Base-by-base conservation (phyloP, 2,329 filamentous ascomycete species). In the Achaetomium macrosporum region DNA sequence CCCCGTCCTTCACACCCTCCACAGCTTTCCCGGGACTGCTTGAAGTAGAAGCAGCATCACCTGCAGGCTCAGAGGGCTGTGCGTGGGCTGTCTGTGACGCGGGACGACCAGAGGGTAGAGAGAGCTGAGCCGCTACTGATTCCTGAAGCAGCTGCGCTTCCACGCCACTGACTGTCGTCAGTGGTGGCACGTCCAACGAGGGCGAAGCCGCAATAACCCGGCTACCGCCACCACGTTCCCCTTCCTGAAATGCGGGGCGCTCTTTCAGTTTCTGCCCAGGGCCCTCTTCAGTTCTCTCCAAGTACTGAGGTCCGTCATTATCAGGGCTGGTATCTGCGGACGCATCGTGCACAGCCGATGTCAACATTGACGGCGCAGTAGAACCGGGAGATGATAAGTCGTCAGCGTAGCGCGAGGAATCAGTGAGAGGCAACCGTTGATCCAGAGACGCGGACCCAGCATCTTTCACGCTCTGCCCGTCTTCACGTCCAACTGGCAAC, bases 301-400 rank as follows among this genome's bases (percentile, higher is more conserved):
- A 67, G 59, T 79, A 81, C 41, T 79, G 76, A 44, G 79, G 73
- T 16, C 75, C 77, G 45, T 90, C 85, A 50, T 85, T 80, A 50
- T 87, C 86, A 1, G 86, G 84, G 61, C 86, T 90, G 1, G 87
- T 90, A 59, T 86, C 84, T 1, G 86, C 82, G 1, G 87, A 90
- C 7, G 76, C 78, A 57, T 85, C 80, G 55, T 84, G 79, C 37
- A 84, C 76, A 35, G 78, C 79, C 1, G 88, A 86, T 0, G 88
- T 93, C 19, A 85, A 82, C 50, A 83, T 83, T 41, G 87, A 90
- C 61, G 85, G 84, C 1, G 84, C 79, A 31, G 86, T 90, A 6
- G 88, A 92, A 2, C 72, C 74, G 15, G 80, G 77, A 2, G 79
- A 83, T 2, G 76, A 82, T 6, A 74, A 60, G 2, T 70, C 67